Base-by-base conservation (phyloP, 2,329 filamentous ascomycete genomes). In the Zymoseptoria pseudotritici region DNA sequence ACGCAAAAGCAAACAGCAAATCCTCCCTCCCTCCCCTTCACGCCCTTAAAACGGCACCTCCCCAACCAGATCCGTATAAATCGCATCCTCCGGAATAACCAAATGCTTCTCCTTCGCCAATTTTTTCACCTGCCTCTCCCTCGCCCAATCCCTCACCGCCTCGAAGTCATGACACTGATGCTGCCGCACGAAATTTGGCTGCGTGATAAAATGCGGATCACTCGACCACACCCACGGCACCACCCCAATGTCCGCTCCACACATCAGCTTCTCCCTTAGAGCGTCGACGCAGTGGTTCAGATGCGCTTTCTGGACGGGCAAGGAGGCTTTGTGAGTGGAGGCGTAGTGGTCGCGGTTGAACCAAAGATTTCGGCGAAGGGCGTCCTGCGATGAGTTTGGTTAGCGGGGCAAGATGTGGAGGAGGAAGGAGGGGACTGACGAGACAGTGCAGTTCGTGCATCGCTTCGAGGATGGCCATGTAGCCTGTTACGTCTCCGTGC, bases 221-320 rank as follows among this genome's bases (percentile, higher is more conserved):
- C 49, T 57, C 36, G 13, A 9, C 59, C 59, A 61, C 7, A 61
- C 49, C 1, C 21, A 53, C 8, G 56, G 59, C 17, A 61, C 50
- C 1, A 57, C 21, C 21, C 46, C 50, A 29, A 54, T 54, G 19
- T 58, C 56, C 1, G 59, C 53, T 4, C 29, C 49, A 26, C 59
- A 61, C 56, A 58, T 58, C 8, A 61, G 42, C 5, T 54, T 53
- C 46, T 61, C 59, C 17, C 59, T 56, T 11, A 61, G 50, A 2
- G 53, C 54, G 24, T 61, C 59, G 2, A 61, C 50, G 8, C 59
- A 58, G 21, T 61, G 59, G 17, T 55, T 57, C 49, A 29, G 10
- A 19, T 11, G 20, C 36, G 36, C 36, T 46, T 17, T 46, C 2
- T n/a, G 17, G 13, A 46, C 36, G 36, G 36, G 36, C 10, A 46